Evolutionary conservation across 2,329 filamentous ascomycete genomes (phyloP).

Genomic region (Trichoderma sp.): DNA sequence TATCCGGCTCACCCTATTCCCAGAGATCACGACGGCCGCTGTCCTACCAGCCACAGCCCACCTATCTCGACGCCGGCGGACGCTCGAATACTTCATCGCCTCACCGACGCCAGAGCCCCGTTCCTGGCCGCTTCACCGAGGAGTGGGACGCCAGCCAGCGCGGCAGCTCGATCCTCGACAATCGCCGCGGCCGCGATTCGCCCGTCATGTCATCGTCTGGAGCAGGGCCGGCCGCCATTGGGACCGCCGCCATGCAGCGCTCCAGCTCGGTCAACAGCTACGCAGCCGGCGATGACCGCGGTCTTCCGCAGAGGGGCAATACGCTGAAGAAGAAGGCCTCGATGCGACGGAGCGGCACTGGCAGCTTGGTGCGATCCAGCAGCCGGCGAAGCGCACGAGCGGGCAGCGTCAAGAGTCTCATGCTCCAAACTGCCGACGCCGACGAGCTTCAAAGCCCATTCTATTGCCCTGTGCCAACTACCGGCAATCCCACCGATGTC

Average conservation of each 20-base stretch:
- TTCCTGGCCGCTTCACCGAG: constrained; percentile 64
- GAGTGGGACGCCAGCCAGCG: constrained; percentile 72
- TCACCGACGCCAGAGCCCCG: constrained; percentile 33
- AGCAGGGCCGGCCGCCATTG: constrained; percentile 14
- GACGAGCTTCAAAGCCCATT: constrained; percentile 82
- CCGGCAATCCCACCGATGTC: constrained; percentile 83
- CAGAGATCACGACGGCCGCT: constrained; percentile 23
- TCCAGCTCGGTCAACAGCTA: constrained; percentile 63
- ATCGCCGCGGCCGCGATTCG: constrained; percentile 40
- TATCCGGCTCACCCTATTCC: constrained; percentile 3
- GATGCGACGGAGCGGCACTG: constrained; percentile 68
- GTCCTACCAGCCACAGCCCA: constrained; percentile 24
- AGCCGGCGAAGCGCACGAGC: constrained; percentile 83
- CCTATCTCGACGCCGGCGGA: constrained; percentile 13
- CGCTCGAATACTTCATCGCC: constrained; percentile 18
- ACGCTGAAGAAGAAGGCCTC: constrained; percentile 91
- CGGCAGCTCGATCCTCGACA: constrained; percentile 66
- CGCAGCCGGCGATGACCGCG: constrained; percentile 50
- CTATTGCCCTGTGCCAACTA: constrained; percentile 85
- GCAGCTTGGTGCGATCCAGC: constrained; percentile 75
- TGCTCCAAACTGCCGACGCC: constrained; percentile 70
- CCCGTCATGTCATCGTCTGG: constrained; percentile 20
- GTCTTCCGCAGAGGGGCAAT: constrained; percentile 57
- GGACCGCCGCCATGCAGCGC: constrained; percentile 54
- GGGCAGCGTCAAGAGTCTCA: constrained; percentile 82